Conservation (phyloP, 1,139 yeast genomes). For the Candida frijolesensis region DNA sequence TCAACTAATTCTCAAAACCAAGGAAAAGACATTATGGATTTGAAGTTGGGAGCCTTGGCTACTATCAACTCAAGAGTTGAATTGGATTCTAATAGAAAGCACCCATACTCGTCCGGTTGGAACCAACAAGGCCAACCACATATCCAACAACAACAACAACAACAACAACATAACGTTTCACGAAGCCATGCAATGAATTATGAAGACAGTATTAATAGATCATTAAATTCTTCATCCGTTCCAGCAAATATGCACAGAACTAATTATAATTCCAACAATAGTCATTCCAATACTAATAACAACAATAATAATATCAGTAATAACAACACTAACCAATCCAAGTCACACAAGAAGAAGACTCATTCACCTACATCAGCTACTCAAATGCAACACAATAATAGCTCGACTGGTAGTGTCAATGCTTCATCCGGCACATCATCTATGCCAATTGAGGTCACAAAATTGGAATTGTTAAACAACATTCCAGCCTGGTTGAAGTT, state of each 20-base stretch:
- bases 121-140: conserved; percentile 7
- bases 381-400: conserved; percentile 10
- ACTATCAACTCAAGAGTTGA: conserved; percentile 65
- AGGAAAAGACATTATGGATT: conserved; percentile 30
- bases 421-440: conserved; percentile 31
- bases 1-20: neutral
- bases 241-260: conserved; percentile 21
- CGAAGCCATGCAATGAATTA: conserved; percentile 17
- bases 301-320: conserved; percentile 13
- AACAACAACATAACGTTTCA: conserved; percentile 13
- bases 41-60: conserved; percentile 63
- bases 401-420: conserved; percentile 12
- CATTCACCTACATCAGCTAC: conserved; percentile 14
- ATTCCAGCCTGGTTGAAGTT: conserved; percentile 93
- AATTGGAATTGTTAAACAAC: conserved; percentile 65
- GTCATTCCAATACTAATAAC: conserved; percentile 7
- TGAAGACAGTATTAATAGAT: conserved; percentile 41
- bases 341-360: conserved; percentile 11
- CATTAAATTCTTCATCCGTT: conserved; percentile 41
- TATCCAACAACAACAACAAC: conserved; percentile 17
- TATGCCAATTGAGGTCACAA: conserved; percentile 68
- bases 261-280: conserved; percentile 4
- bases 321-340: conserved; percentile 9
- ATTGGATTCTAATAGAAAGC: conserved; percentile 54
- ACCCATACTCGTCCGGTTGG: conserved; percentile 19